Base-by-base conservation (phyloP, 192 early-diverging fungal genomes). In the Radiomyces spectabilis region DNA sequence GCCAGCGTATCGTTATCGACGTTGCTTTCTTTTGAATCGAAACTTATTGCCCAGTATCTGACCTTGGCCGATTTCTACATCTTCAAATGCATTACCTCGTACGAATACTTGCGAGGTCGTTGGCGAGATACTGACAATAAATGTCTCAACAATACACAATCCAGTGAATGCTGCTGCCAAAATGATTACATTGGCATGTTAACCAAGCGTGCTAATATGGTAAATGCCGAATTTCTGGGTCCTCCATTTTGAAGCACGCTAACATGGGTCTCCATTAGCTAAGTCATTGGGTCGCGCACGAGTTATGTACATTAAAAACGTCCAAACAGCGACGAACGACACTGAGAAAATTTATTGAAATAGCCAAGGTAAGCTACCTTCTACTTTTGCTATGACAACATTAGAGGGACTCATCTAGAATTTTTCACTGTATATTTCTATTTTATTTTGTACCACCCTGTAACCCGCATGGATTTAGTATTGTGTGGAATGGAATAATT, bases 401-500 rank as follows among this genome's bases (percentile, higher is more conserved):
- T n/a, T n/a, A n/a, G n/a, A n/a, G n/a, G n/a, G n/a, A n/a, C n/a
- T n/a, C n/a, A n/a, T n/a, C n/a, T n/a, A n/a, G n/a, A 10, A 37
- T 37, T 37, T 37, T 37, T 10, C 15, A 37, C 8, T 15, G 8
- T 15, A 37, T 37, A 15, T 15, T 24, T 51, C 37, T 4, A 27
- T 37, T 37, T 37, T 49, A 35, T 5, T 33, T 33, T 51, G 15
- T 16, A n/a, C 1, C 13, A 27, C 31, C n/a, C n/a, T n/a, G n/a
- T n/a, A n/a, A n/a, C n/a, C n/a, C n/a, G n/a, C n/a, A n/a, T n/a
- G n/a, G n/a, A n/a, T 1, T 7, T 57, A 76, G 80, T 56, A 66
- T 42, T 81, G 77, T 40, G 62, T 66, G 22, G 63, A 61, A 29
- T 64, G 58, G 54, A 80, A 80, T 55, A 87, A 89, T 60, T 80